Percentiles rank a stretch among this genome's conserved stretches.
Evolutionary conservation across 352 stramenopile genomes (phyloP).

Genomic region (Pythium biforme): DNA sequence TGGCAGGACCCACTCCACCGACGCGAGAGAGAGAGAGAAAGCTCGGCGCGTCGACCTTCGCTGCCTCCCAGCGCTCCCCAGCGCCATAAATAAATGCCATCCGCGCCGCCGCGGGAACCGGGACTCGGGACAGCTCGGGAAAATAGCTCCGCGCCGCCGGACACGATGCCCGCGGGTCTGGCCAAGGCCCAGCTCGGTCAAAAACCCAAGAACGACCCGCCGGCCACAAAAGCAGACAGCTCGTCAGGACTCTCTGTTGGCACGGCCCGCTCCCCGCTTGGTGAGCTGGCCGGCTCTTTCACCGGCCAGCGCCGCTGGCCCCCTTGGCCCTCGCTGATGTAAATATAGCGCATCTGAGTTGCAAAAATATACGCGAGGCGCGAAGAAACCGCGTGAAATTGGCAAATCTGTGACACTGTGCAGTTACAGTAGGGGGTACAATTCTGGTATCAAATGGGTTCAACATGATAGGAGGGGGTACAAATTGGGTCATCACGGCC

Average conservation of each 20-base stretch:
- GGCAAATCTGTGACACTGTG: constrained; percentile 14
- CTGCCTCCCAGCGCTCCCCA: background rate
- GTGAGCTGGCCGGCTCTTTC: background rate
- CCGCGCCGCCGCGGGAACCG: background rate
- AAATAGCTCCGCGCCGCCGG: background rate
- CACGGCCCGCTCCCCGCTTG: background rate
- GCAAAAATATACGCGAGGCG: constrained; percentile 1
- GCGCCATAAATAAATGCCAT: constrained; percentile 14
- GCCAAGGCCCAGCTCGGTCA: background rate
- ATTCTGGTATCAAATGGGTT: background rate
- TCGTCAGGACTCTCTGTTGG: too few relatives aligned
- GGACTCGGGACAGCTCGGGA: background rate
- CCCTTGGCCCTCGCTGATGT: background rate
- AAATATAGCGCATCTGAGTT: constrained; percentile 16
- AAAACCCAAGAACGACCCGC: background rate
- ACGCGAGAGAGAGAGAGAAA: background rate
- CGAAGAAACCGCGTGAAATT: too few relatives aligned
- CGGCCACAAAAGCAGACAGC: background rate
- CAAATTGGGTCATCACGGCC: too few relatives aligned
- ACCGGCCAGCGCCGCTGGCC: background rate
- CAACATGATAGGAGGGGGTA: background rate
- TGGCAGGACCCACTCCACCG: constrained; percentile 4
- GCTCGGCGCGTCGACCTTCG: background rate
- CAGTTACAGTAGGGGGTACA: background rate
- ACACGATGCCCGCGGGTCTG: background rate